phyloP scores from a whole-genome alignment of 257 asterid genomes.

The Thymus quinquecostatus region DNA sequence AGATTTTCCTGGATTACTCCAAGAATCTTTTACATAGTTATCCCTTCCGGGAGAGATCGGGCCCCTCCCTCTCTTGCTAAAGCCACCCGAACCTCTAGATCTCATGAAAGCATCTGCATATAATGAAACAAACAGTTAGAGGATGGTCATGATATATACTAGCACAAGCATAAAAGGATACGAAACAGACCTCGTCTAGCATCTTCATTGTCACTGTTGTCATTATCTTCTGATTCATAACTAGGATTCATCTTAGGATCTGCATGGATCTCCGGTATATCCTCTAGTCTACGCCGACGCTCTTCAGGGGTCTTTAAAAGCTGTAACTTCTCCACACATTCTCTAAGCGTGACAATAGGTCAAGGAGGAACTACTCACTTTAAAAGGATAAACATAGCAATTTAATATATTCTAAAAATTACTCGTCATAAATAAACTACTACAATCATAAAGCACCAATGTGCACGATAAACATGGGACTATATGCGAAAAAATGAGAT shows the following conservation, averaged over 20 bases:
- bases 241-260: slow-evolving; percentile 98
- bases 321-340: slow-evolving; percentile 94
- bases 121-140: slow-evolving; percentile 23
- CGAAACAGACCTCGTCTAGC: slow-evolving; percentile 64
- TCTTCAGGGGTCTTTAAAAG: slow-evolving; percentile 93
- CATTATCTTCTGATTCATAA: slow-evolving; percentile 84
- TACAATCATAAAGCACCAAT: slow-evolving; percentile 5
- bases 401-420: not conserved
- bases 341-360: slow-evolving; percentile 86
- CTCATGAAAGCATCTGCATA: slow-evolving; percentile 68
- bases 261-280: slow-evolving; percentile 77
- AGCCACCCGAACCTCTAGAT: slow-evolving; percentile 63
- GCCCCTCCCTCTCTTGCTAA: slow-evolving; percentile 74
- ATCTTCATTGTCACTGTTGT: slow-evolving; percentile 72
- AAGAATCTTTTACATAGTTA: slow-evolving; percentile 60
- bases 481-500: not conserved
- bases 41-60: slow-evolving; percentile 76
- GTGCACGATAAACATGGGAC: slow-evolving; percentile 7
- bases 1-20: slow-evolving; percentile 51
- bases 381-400: not conserved
- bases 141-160: not conserved
- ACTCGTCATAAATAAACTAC: slow-evolving; percentile 14
- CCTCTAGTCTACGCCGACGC: slow-evolving; percentile 86
- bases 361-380: slow-evolving; percentile 50
- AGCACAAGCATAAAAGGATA: slow-evolving; percentile 11